Evolutionary conservation across 108 stramenopile species (phyloP), one percentile per base, ranked within the genome.

Genomic region (Epithemia pelagica): DNA sequence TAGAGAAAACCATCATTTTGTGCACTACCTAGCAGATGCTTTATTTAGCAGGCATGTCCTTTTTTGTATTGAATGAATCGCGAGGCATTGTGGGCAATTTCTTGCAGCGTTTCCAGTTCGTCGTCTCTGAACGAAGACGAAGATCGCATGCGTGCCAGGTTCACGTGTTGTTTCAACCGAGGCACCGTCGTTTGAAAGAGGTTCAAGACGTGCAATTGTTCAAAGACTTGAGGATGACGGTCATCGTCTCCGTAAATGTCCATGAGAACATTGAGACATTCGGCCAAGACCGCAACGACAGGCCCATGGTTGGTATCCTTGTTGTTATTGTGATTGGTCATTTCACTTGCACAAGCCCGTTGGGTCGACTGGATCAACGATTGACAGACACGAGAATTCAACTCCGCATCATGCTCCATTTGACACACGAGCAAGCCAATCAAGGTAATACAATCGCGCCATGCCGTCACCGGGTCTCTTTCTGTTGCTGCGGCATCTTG

Each of bases 51-150:
- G n/a, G n/a, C 55, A 59, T 72, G 37, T 52, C 76, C 71, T 64
- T 68, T 68, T 32, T 84, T 84, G 59, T 80, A 84, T 31, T 73
- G 75, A 52, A 84, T 84, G 54, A 84, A 84, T 61, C 83, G 78
- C 37, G 80, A 71, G 29, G 74, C 77, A 84, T 84, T 84, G 69
- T 78, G 58, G 15, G 72, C 77, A 28, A 74, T 78, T 60, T 84
- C 83, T 58, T 73, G 75, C 80, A 74, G 80, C 28, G 64, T 58
- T 33, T 66, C 68, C 62, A 67, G 46, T 21, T 84, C 83, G 64
- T 81, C 79, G 15, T 46, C 10, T 10, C 15, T 15, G 10, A 10
- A 15, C 15, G 5, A 15, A 46, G 10, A 10, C 25, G 63, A 28
- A 30, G 22, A 32, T 19, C 51, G 60, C 0, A 37, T 59, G 5